Percentiles rank a stretch among this genome's conserved stretches.
Conservation (phyloP, 2,329 filamentous ascomycete species). For the Colletotrichum sp. region DNA sequence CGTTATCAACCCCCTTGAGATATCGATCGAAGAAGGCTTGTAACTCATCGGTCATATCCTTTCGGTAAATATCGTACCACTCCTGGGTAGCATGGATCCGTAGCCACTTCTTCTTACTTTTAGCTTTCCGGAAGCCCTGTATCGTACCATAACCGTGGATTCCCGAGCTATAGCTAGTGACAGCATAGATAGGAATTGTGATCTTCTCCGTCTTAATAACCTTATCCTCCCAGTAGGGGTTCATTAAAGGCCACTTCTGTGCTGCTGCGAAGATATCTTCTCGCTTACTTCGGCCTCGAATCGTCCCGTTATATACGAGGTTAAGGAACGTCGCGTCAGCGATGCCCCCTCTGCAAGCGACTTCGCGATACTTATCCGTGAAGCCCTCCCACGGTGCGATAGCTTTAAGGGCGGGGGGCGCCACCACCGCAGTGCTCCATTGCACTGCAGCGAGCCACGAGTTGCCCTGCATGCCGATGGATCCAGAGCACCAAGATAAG, state of each 20-base stretch:
- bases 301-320: slow-evolving; percentile 11
- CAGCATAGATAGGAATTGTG: slow-evolving; percentile 24
- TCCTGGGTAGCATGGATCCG: background rate
- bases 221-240: slow-evolving; percentile 23
- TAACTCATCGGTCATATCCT: slow-evolving; percentile 34
- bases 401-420: slow-evolving; percentile 19
- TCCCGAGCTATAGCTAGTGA: slow-evolving; percentile 7
- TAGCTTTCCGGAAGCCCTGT: slow-evolving; percentile 38
- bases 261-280: slow-evolving; percentile 21
- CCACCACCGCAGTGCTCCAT: slow-evolving; percentile 21
- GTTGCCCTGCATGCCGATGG: slow-evolving; percentile 27
- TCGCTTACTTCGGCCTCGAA: slow-evolving; percentile 22
- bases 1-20: slow-evolving; percentile 45
- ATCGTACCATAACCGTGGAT: background rate
- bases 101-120: slow-evolving; percentile 45
- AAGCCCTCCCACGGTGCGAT: slow-evolving; percentile 45
- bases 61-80: background rate
- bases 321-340: slow-evolving; percentile 21
- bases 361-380: slow-evolving; percentile 25
- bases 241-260: slow-evolving; percentile 21
- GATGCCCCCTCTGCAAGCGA: slow-evolving; percentile 24
- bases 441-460: slow-evolving; percentile 26
- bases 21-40: slow-evolving; percentile 49
- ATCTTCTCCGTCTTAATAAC: slow-evolving; percentile 22
- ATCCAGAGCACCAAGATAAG: slow-evolving; percentile 28